Percentiles rank a stretch among this genome's conserved stretches.
phyloP scores from a whole-genome alignment of 2,329 filamentous ascomycete genomes.

The Thielaviopsis populi region DNA sequence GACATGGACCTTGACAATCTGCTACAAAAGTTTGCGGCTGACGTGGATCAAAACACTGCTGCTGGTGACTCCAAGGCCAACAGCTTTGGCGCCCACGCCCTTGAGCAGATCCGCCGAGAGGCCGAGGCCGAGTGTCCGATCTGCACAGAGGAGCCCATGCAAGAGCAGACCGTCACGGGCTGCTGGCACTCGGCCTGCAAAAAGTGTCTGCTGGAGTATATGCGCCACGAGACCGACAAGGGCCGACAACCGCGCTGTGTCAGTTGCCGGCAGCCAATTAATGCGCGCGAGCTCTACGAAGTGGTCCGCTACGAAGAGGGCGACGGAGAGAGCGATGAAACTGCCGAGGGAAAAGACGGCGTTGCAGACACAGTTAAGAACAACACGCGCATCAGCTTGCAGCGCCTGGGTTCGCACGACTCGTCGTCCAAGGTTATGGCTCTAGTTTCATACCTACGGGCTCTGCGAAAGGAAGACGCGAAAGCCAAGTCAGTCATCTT shows the following conservation, averaged over 20 bases:
- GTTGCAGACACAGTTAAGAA: not conserved
- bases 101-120: conserved; percentile 84
- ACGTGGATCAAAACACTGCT: conserved; percentile 47
- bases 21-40: conserved; percentile 67
- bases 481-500: conserved; percentile 82
- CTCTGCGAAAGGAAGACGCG: conserved; percentile 49
- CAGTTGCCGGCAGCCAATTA: conserved; percentile 74
- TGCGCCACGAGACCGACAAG: conserved; percentile 70
- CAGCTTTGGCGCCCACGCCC: conserved; percentile 65
- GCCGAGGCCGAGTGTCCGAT: conserved; percentile 82
- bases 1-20: conserved; percentile 90
- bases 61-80: conserved; percentile 19
- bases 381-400: conserved; percentile 41
- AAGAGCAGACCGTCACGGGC: conserved; percentile 81
- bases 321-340: conserved; percentile 23
- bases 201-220: conserved; percentile 77
- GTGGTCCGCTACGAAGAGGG: conserved; percentile 66
- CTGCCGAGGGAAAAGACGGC: not conserved
- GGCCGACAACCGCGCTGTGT: conserved; percentile 69
- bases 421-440: conserved; percentile 83
- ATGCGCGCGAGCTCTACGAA: conserved; percentile 74
- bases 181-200: conserved; percentile 98
- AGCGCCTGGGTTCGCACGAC: conserved; percentile 44
- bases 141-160: conserved; percentile 90
- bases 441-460: conserved; percentile 59